These are phyloP conservation scores for Beta corolliflora DNA, from an alignment of 179 eudicot species.

Conservation along the genomic window DNA sequence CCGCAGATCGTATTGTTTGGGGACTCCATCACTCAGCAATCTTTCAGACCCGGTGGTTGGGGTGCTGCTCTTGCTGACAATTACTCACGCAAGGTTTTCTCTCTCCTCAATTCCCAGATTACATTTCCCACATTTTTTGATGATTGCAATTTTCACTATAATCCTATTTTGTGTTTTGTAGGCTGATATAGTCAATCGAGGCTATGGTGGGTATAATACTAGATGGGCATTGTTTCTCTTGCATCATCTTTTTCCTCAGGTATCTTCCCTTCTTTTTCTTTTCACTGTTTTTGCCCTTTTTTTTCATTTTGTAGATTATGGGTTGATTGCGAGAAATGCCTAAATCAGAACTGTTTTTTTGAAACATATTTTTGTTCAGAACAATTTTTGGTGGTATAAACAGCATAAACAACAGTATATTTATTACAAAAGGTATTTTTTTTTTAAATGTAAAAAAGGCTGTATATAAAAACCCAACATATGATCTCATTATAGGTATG, in stretches of 20 bases:
- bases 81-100: slow-evolving; percentile 73
- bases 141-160: too few relatives aligned
- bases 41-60: slow-evolving; percentile 76
- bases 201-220: slow-evolving; percentile 87
- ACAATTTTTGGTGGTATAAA: background rate
- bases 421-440: too few relatives aligned
- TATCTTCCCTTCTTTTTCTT: slow-evolving; percentile 25
- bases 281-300: background rate
- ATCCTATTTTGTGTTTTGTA: slow-evolving; percentile 15
- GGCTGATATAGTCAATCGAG: slow-evolving; percentile 86
- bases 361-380: background rate
- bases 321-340: too few relatives aligned
- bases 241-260: slow-evolving; percentile 82
- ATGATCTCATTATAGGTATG: too few relatives aligned
- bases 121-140: too few relatives aligned
- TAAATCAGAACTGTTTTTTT: background rate
- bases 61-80: slow-evolving; percentile 78
- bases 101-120: background rate
- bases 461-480: too few relatives aligned
- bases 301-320: background rate
- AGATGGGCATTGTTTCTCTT: slow-evolving; percentile 89
- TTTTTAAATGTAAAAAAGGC: too few relatives aligned
- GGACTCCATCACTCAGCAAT: slow-evolving; percentile 83
- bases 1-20: slow-evolving; percentile 80
- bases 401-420: too few relatives aligned